Base-by-base conservation (phyloP, 345 rosid species). In the Arabidopsis arenosa region DNA sequence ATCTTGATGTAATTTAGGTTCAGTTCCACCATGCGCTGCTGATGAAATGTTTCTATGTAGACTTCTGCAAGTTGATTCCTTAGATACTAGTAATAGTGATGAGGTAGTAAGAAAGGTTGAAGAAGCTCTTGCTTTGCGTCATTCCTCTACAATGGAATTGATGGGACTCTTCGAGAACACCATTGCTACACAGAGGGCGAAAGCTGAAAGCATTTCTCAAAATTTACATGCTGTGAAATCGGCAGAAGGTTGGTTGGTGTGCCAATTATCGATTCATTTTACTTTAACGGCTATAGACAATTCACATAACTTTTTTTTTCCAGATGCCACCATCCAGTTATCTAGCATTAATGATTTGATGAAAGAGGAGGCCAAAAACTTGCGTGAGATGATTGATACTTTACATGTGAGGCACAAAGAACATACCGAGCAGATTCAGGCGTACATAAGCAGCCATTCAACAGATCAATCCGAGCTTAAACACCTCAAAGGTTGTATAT, bases 41-140 rank as follows among this genome's bases (percentile, higher is more conserved):
- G 93, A 92, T 70, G 90, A 94, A 74, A 85, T 78, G 69, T 90
- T 94, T 80, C 88, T 94, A 9, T 92, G 95, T 82, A 90, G 93
- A 85, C 82, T 94, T 74, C 83, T 92, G 54, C 82, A 83, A 71
- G 74, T 66, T 69, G 89, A 88, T 81, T 83, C 86, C 51, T 55
- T 92, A 75, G 85, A 72, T 52, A 70, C 79, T 76, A 67, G 66
- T 63, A 82, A 63, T 18, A 75, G 69, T 80, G 83, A 75, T 74
- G 87, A 72, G 54, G 75, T 85, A 70, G 79, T 70, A 57, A 80
- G 78, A 80, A 82, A 59, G 81, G 85, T 89, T 66, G 87, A 86
- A 80, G 85, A 84, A 80, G 84, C 86, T 70, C 93, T 95, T 81
- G 79, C 83, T 70, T 75, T 76, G 48, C 91, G 99, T 15, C 88